Base-by-base conservation (phyloP, 192 early-diverging fungal genomes). In the Rhizophlyctis rosea region DNA sequence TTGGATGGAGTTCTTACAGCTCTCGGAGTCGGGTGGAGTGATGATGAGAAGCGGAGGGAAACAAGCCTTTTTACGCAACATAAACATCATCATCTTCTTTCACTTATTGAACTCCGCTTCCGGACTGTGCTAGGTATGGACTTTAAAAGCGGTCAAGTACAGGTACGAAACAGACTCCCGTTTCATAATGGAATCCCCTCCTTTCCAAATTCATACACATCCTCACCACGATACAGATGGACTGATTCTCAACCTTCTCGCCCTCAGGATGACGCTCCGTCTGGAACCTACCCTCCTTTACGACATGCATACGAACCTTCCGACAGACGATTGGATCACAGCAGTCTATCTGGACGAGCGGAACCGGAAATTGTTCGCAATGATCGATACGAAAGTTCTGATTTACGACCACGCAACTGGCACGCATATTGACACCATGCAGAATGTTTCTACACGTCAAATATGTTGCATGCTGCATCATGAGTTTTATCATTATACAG, bases 301-400 rank as follows among this genome's bases (percentile, higher is more conserved):
- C 30, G 25, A 24, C 1, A 49, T 69, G 21, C 30, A 53, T 33
- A 72, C 79, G 18, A 48, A 54, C 2, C 62, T 82, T 2, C 62
- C 71, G 18, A 16, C 7, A 1, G 61, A 76, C 32, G 66, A 78
- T 47, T 83, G 81, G 81, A 78, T 83, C 30, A 68, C 71, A 14
- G 52, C 48, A 25, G 56, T 70, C 16, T 69, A 48, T 23, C 31
- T 83, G 0, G 70, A 78, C 44, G 62, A 62, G 21, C 36, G 44
- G 32, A 71, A 48, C n/a, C 23, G 49, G 9, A 52, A 61, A 29
- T 25, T 81, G 1, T 81, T 68, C 48, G 67, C 73, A 2, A 56
- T 75, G 2, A 62, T 78, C 16, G 75, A 73, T 34, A 73, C 65
- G 16, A 70, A 69, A 52, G 59, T 83, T 32, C 13, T 81, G 57